A percentile compares a stretch with the other conserved stretches of the same genome.
These are phyloP conservation scores for Ramularia endophylla DNA, from an alignment of 2,329 filamentous ascomycete species.

Conservation along the genomic window DNA sequence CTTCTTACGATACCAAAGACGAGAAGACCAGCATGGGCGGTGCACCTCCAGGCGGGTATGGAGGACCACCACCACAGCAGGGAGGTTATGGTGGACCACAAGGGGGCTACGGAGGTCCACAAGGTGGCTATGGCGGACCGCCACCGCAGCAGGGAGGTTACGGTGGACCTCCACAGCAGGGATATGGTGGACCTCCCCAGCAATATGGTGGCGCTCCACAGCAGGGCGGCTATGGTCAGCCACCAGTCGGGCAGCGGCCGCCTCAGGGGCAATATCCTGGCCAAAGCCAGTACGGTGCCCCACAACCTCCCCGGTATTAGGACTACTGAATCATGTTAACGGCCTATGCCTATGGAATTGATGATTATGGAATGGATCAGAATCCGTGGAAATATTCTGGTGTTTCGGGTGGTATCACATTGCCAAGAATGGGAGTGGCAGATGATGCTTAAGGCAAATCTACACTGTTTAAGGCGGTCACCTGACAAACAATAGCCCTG, in stretches of 20 bases:
- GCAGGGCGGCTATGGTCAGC: slow-evolving; percentile 15
- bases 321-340: slow-evolving; percentile 5
- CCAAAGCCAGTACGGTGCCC: slow-evolving; percentile 8
- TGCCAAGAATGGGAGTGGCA: too few relatives aligned
- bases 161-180: slow-evolving; percentile 6
- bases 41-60: slow-evolving; percentile 28
- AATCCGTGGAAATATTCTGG: too few relatives aligned
- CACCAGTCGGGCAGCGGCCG: slow-evolving; percentile 4
- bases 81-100: slow-evolving; percentile 19
- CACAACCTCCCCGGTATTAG: slow-evolving; percentile 17
- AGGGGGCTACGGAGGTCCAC: slow-evolving; percentile 26
- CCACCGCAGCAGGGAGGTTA: slow-evolving; percentile 18
- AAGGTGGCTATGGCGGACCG: slow-evolving; percentile 23
- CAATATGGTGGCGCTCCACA: slow-evolving; percentile 8
- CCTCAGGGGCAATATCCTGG: slow-evolving; percentile 10
- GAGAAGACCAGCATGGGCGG: slow-evolving; percentile 43
- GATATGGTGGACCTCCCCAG: slow-evolving; percentile 3
- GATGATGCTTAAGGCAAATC: too few relatives aligned
- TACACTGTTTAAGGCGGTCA: too few relatives aligned
- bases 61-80: slow-evolving; percentile 28
- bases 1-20: slow-evolving; percentile 60
- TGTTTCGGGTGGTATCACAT: too few relatives aligned
- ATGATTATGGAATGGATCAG: too few relatives aligned
- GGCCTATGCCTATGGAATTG: too few relatives aligned
- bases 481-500: too few relatives aligned